Conservation (phyloP, 2,329 filamentous ascomycete genomes). For the Monilinia vaccinii-corymbosi region DNA sequence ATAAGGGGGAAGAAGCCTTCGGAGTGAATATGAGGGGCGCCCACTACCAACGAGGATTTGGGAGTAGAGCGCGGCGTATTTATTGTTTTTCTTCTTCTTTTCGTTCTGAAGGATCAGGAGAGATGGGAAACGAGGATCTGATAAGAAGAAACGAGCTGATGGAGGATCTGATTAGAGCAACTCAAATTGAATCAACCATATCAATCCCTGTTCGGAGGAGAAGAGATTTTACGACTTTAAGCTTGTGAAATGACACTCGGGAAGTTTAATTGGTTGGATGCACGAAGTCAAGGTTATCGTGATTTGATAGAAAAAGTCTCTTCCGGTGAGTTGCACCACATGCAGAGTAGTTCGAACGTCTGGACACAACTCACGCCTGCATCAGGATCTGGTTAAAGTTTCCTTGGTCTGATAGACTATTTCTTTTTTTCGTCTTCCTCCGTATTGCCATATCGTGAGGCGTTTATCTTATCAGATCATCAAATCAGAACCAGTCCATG, state of each 20-base stretch:
- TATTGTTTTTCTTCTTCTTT: neutral
- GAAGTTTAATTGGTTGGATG: neutral
- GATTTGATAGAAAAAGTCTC: too few species aligned
- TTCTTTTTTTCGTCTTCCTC: too few species aligned
- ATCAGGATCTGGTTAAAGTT: too few species aligned
- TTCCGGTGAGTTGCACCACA: too few species aligned
- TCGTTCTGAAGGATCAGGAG: neutral
- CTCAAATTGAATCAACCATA: too few species aligned
- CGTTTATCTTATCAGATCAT: neutral
- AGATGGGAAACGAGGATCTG: conserved; percentile 5
- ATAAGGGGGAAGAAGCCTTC: neutral
- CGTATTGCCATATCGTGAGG: neutral
- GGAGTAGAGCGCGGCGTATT: too few species aligned
- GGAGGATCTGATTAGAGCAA: conserved; percentile 11
- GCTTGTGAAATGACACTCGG: neutral
- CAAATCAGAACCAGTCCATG: neutral
- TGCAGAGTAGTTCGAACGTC: too few species aligned
- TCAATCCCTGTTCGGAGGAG: neutral
- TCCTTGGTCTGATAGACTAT: too few species aligned
- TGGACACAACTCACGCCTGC: too few species aligned
- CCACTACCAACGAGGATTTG: neutral
- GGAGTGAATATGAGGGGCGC: neutral
- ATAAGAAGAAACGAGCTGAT: conserved; percentile 3
- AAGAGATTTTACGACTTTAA: neutral
- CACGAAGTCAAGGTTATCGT: too few species aligned